Evolutionary conservation across 805 yeast species (phyloP), one percentile per base, ranked within the genome.

Genomic region (Sugiyamaella smithiae): DNA sequence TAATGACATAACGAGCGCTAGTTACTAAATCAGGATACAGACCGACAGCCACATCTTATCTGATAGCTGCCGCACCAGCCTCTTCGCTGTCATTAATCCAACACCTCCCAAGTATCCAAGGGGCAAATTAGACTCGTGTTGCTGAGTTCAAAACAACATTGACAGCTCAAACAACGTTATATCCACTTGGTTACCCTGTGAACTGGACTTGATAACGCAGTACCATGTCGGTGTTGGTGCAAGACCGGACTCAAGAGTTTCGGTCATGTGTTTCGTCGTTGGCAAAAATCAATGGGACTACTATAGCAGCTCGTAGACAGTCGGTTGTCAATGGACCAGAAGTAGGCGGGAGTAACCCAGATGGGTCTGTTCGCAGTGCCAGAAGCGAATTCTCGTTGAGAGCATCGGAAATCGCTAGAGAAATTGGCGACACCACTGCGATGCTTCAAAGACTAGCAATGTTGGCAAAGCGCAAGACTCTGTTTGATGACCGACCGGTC

Each of bases 401-500:
- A 56, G 99, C 99, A 1, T 78, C 91, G 24, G 68, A 72, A 5
- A 86, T 93, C 24, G 97, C 98, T 42, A 83, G 81, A 62, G 97
- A 93, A 60, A 88, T 93, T 45, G 84, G 90, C 8, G 83, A 81
- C 47, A 88, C 91, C 9, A 90, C 97, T 4, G 88, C 81, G 46
- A 73, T 89, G 57, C 72, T 93, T 48, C 81, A 85, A 32, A 83
- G 88, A 59, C 73, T 93, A 46, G 96, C 98, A 1, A 72, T 76
- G 56, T 68, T 93, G 55, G 97, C 99, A 2, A 88, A 85, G 65
- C 75, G 89, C 58, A 90, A 89, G 64, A 95, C 97, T 16, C 68
- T 91, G 63, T 88, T 93, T 57, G 96, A 90, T 62, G 99, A 93
- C 67, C 83, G 85, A 57, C 97, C 98, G 0, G 83, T 88, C 12